phyloP scores from a whole-genome alignment of 2,329 filamentous ascomycete species.

The Didymella pomorum region DNA sequence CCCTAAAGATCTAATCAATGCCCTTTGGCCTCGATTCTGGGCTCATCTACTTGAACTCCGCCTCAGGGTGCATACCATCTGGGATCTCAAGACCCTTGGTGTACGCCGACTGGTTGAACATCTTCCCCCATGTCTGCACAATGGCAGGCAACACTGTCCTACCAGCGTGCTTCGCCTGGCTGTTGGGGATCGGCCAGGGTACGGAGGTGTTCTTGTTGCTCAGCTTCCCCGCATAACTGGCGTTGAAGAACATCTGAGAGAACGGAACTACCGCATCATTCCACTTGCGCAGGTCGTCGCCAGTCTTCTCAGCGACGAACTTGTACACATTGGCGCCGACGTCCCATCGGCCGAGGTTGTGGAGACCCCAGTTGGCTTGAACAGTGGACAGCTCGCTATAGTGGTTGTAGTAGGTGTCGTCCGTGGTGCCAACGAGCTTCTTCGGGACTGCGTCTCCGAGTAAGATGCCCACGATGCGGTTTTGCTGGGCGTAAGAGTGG shows the following conservation, averaged over 20 bases:
- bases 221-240: conserved; percentile 43
- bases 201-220: conserved; percentile 40
- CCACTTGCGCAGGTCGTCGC: conserved; percentile 38
- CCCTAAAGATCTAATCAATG: neutral
- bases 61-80: conserved; percentile 46
- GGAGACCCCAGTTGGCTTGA: conserved; percentile 56
- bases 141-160: conserved; percentile 39
- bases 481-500: conserved; percentile 70
- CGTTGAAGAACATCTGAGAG: conserved; percentile 44
- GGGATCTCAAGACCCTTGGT: conserved; percentile 43
- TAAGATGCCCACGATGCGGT: conserved; percentile 74
- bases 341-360: conserved; percentile 58
- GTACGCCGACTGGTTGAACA: conserved; percentile 36
- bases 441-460: conserved; percentile 76
- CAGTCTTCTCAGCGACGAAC: conserved; percentile 41
- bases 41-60: conserved; percentile 34
- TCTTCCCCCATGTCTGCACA: conserved; percentile 35
- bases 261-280: conserved; percentile 35
- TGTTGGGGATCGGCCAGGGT: conserved; percentile 43
- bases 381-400: conserved; percentile 57
- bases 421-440: conserved; percentile 71
- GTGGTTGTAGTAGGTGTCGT: conserved; percentile 66
- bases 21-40: neutral
- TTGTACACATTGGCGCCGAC: conserved; percentile 58
- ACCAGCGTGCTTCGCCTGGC: conserved; percentile 35